These are phyloP conservation scores for Picea sitchensis DNA, from an alignment of 75 land plant species.

Conservation along the genomic window DNA sequence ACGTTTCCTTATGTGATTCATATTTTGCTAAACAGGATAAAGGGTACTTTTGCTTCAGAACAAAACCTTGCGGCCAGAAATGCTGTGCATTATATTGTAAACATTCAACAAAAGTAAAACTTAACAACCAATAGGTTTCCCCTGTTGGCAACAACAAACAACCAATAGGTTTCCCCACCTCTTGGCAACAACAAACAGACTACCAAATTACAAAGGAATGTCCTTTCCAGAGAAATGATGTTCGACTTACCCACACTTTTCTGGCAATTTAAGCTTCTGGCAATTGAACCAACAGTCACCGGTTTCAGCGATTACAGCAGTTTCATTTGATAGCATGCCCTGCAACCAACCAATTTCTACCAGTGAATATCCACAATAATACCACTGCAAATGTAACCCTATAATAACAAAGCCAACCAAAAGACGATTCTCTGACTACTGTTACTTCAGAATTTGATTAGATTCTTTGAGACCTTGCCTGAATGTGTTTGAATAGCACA, in stretches of 20 bases:
- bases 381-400: background rate
- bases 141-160: no score
- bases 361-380: background rate
- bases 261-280: conserved; percentile 56
- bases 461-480: conserved; percentile 20
- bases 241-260: conserved; percentile 59
- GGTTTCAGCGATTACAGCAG: conserved; percentile 44
- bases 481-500: conserved; percentile 57
- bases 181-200: no score
- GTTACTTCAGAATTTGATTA: background rate
- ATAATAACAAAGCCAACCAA: background rate
- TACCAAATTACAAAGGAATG: no score
- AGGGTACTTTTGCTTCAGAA: no score
- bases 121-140: no score
- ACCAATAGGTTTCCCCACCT: no score
- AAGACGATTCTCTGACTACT: background rate
- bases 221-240: no score
- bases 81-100: no score
- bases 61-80: no score
- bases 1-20: no score
- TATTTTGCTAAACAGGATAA: no score
- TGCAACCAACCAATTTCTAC: conserved; percentile 3
- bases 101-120: no score
- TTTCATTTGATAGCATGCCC: conserved; percentile 36
- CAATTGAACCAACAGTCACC: conserved; percentile 60